Evolutionary conservation across 1,284 basidiomycete genomes (phyloP).

Genomic region (Cryptococcus maquisensis): DNA sequence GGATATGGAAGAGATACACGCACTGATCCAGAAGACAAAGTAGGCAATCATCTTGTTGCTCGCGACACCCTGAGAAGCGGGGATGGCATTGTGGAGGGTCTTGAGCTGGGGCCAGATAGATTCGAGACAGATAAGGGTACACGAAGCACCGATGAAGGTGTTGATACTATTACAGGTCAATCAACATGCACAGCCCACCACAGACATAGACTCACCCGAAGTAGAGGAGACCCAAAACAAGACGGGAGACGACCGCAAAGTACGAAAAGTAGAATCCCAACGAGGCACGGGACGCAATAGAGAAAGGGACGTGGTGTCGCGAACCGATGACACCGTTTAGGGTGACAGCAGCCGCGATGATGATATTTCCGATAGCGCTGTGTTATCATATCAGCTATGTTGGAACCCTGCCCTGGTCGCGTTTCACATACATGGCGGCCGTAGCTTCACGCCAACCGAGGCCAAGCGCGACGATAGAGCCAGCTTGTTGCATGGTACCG

Average conservation of each 20-base stretch:
- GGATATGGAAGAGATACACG: constrained; percentile 32
- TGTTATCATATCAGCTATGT: not conserved
- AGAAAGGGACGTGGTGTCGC: constrained; percentile 64
- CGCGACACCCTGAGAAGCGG: constrained; percentile 60
- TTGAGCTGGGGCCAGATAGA: constrained; percentile 71
- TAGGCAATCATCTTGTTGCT: constrained; percentile 61
- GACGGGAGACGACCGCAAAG: constrained; percentile 63
- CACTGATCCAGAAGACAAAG: constrained; percentile 63
- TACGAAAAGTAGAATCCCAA: constrained; percentile 64
- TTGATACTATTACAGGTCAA: constrained; percentile 51
- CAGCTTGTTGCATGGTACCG: constrained; percentile 38
- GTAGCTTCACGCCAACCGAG: constrained; percentile 37
- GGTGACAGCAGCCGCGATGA: constrained; percentile 33
- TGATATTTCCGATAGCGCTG: constrained; percentile 40
- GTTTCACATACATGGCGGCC: constrained; percentile 29
- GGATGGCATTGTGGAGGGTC: constrained; percentile 60
- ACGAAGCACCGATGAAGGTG: constrained; percentile 51
- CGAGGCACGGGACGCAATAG: constrained; percentile 67
- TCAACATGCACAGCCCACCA: not conserved
- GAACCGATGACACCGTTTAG: constrained; percentile 68
- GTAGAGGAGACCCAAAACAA: constrained; percentile 71
- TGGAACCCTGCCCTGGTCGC: no score
- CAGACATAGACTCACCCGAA: constrained; percentile 48
- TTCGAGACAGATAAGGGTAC: constrained; percentile 58
- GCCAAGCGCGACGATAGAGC: constrained; percentile 35